phyloP scores from a whole-genome alignment of 345 rosid species.

The Citrus sinensis region DNA sequence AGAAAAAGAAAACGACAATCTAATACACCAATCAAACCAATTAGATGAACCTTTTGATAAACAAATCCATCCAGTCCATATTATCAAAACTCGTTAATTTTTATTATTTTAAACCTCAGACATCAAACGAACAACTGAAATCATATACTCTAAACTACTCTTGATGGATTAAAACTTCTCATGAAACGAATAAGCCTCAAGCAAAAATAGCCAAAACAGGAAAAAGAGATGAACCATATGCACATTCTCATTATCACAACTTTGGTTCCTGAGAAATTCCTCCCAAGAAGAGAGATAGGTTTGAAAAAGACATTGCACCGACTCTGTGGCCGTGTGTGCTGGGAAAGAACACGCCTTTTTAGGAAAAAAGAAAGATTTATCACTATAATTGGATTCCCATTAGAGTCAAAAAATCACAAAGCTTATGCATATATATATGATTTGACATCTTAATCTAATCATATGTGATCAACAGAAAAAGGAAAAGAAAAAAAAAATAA shows the following conservation, averaged over 20 bases:
- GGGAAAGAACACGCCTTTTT: slow-evolving; percentile 28
- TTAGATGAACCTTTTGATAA: no score
- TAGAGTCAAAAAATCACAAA: slow-evolving; percentile 16
- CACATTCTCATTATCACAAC: not conserved
- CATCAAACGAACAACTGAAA: not conserved
- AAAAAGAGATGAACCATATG: not conserved
- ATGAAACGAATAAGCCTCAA: not conserved
- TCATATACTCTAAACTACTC: not conserved
- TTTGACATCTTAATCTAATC: slow-evolving; percentile 17
- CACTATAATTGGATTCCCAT: slow-evolving; percentile 29
- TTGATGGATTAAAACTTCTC: not conserved
- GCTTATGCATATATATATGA: not conserved
- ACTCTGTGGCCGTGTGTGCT: slow-evolving; percentile 25
- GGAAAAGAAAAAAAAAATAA: not conserved
- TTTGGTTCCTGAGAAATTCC: not conserved
- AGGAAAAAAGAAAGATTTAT: slow-evolving; percentile 7
- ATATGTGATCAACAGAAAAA: no score
- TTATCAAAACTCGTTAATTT: no score
- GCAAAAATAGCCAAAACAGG: not conserved
- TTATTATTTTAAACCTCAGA: no score
- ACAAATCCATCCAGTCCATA: not conserved
- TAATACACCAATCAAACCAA: no score
- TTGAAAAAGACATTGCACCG: slow-evolving; percentile 27
- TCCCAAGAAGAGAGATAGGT: not conserved
- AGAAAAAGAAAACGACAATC: no score